Evolutionary conservation across 1,284 basidiomycete genomes (phyloP), one percentile per base, ranked within the genome.

Genomic region (Cutaneotrichosporon sp.): DNA sequence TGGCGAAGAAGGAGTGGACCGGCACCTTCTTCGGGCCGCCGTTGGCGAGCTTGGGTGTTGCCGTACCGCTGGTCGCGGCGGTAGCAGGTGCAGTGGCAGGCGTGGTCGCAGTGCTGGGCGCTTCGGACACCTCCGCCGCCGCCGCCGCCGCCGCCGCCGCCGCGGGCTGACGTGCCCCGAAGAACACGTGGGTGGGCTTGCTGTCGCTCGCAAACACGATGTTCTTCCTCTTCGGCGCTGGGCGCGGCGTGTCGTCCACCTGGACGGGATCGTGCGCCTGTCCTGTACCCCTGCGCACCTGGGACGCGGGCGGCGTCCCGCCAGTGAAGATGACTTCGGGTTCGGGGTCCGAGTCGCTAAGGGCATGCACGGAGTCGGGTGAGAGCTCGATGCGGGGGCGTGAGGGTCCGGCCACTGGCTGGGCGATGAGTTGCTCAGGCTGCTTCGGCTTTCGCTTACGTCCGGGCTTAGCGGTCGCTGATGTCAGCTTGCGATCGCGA

Each of bases 141-240:
- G 31, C 4, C 9, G 50, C 20, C 4, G 51, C 1, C 13, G 31
- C n/a, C n/a, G 31, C 4, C 9, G 50, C 2, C 5, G 24, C 29
- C 4, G 46, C 45, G 1, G 27, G 33, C 1, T 24, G 7, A 8
- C 58, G 50, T 18, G 59, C 59, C 16, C 65, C 50, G 55, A 77
- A 77, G 68, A 77, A 77, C 14, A 67, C 56, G 60, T 77, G 75
- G 4, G 70, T 54, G 9, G 67, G 61, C 57, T 70, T 71, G 13
- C 38, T 34, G 46, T 76, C 72, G 31, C 53, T 60, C 14, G 65
- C 70, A 34, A 74, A 73, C 7, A 67, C 64, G 4, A 71, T 57
- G 18, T 42, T 42, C 38, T 42, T 42, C 53, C 71, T 72, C 56
- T 64, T 68, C 18, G 66, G 66, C 4, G 33, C 31, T 3, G n/a